Conservation (phyloP, 768 basidiomycete genomes). For the Termitomyces sp. region DNA sequence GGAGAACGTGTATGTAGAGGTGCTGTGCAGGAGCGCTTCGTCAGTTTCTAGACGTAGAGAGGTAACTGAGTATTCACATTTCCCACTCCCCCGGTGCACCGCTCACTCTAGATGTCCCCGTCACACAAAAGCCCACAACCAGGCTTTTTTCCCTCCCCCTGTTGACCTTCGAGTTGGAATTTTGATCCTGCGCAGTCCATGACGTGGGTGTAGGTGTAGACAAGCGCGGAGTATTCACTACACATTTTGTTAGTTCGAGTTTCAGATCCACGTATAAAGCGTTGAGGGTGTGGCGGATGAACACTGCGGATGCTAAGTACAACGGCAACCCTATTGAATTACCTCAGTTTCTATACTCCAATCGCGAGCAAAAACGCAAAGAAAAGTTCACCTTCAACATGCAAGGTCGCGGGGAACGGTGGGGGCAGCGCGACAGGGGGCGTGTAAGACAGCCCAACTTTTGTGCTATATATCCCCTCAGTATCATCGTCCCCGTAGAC, state of each 20-base stretch:
- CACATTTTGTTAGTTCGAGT: constrained; percentile 49
- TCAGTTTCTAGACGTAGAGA: neutral
- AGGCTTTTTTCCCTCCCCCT: constrained; percentile 52
- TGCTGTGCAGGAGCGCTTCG: neutral
- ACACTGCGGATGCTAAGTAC: constrained; percentile 64
- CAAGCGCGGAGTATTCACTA: constrained; percentile 25
- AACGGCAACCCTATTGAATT: constrained; percentile 51
- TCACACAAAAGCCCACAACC: constrained; percentile 46
- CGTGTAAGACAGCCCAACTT: constrained; percentile 58
- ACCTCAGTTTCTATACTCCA: neutral
- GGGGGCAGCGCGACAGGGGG: constrained; percentile 61
- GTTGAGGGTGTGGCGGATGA: constrained; percentile 69
- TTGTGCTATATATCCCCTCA: constrained; percentile 56
- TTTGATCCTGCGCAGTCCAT: neutral
- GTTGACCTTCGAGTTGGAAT: neutral
- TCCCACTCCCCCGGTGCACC: constrained; percentile 64
- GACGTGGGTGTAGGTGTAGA: neutral
- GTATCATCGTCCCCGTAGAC: constrained; percentile 25
- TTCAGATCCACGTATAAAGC: constrained; percentile 64
- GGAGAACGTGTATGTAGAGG: neutral
- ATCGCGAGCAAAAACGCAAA: constrained; percentile 12
- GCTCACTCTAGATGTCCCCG: constrained; percentile 58
- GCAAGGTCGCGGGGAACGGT: constrained; percentile 64
- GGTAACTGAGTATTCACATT: constrained; percentile 28
- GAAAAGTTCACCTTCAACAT: constrained; percentile 79